A percentile compares a stretch with the other conserved stretches of the same genome.
These are phyloP conservation scores for Setaria viridis DNA, from an alignment of 202 grass and related monocot species.

Conservation along the genomic window DNA sequence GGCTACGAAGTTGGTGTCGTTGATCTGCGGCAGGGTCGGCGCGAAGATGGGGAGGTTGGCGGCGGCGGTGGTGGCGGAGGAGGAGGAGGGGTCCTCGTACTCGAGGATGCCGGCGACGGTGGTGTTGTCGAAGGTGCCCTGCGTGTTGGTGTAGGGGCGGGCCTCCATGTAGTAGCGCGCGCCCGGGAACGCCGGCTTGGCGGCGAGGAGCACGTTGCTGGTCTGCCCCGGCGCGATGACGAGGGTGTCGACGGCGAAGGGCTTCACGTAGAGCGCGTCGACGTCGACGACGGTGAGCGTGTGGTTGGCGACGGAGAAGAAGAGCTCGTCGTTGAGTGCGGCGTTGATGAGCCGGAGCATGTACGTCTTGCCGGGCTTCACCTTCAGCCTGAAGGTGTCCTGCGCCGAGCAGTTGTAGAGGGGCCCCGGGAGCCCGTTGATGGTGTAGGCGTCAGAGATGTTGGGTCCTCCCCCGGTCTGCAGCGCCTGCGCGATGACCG, in stretches of 20 bases:
- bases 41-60: conserved; percentile 41
- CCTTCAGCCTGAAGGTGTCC: conserved; percentile 75
- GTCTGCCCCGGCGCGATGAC: conserved; percentile 77
- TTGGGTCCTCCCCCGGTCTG: conserved; percentile 67
- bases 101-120: conserved; percentile 84
- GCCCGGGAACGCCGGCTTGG: conserved; percentile 35
- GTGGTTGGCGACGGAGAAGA: conserved; percentile 82
- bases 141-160: conserved; percentile 58
- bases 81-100: conserved; percentile 50
- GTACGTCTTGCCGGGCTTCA: conserved; percentile 74
- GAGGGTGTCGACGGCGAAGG: conserved; percentile 62
- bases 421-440: conserved; percentile 63
- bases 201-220: conserved; percentile 70
- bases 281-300: conserved; percentile 80
- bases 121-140: conserved; percentile 85
- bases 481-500: conserved; percentile 59
- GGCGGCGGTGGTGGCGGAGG: not conserved
- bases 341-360: conserved; percentile 90
- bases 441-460: conserved; percentile 66
- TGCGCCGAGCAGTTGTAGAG: conserved; percentile 62
- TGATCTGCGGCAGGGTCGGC: conserved; percentile 64
- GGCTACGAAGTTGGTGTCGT: conserved; percentile 61
- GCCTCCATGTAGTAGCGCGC: conserved; percentile 71
- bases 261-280: conserved; percentile 86
- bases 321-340: conserved; percentile 91